Conservation (phyloP, 75 land plant species). For the Pinus albicaulis region DNA sequence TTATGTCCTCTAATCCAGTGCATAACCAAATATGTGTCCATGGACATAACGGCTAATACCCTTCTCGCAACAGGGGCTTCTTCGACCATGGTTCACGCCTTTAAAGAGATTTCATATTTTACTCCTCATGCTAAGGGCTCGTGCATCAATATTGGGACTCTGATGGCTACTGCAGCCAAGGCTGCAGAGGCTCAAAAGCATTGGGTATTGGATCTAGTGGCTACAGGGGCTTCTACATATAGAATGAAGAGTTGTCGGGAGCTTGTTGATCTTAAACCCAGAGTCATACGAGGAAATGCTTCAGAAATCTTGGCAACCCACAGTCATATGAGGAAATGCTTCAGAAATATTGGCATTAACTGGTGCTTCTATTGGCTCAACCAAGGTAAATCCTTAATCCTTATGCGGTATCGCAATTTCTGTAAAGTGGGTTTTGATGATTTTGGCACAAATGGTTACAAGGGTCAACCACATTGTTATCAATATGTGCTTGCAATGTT, state of each 20-base stretch:
- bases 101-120: slow-evolving; percentile 77
- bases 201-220: slow-evolving; percentile 98
- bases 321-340: too few relatives aligned
- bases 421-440: background rate
- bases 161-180: slow-evolving; percentile 61
- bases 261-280: slow-evolving; percentile 51
- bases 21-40: slow-evolving; percentile 95
- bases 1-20: slow-evolving; percentile 80
- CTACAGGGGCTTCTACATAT: slow-evolving; percentile 72
- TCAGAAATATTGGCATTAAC: too few relatives aligned
- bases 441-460: background rate
- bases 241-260: slow-evolving; percentile 72
- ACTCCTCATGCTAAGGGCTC: slow-evolving; percentile 70
- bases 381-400: slow-evolving; percentile 40
- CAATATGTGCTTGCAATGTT: background rate
- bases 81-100: slow-evolving; percentile 91
- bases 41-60: slow-evolving; percentile 93
- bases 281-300: slow-evolving; percentile 85
- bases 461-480: too few relatives aligned
- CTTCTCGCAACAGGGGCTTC: slow-evolving; percentile 91
- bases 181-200: slow-evolving; percentile 50
- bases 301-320: slow-evolving; percentile 95
- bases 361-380: slow-evolving; percentile 38
- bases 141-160: slow-evolving; percentile 87
- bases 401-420: background rate